These are phyloP conservation scores for Phytomonas francai DNA, from an alignment of 208 protist species.

Conservation along the genomic window DNA sequence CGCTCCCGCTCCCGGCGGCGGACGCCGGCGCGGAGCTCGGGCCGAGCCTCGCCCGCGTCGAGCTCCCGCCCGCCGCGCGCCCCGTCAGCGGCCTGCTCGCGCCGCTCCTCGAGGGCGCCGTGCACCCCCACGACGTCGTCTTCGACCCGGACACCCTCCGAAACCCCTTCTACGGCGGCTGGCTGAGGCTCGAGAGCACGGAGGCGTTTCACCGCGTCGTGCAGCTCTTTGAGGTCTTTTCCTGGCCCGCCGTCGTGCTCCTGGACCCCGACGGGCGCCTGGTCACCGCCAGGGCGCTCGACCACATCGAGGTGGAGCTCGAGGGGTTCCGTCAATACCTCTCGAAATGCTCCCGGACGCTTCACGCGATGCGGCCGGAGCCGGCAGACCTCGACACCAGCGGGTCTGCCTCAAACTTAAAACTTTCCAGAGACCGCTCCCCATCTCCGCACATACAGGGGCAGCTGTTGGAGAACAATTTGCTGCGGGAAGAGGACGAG, in stretches of 20 bases:
- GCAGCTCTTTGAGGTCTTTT: constrained; percentile 26
- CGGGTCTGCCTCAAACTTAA: too few species aligned
- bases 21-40: too few species aligned
- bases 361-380: constrained; percentile 3
- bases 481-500: too few species aligned
- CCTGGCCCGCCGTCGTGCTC: constrained; percentile 57
- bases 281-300: constrained; percentile 32
- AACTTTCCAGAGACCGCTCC: too few species aligned
- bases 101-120: constrained; percentile 14
- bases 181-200: constrained; percentile 50
- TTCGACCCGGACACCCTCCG: constrained; percentile 28
- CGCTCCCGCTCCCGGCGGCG: too few species aligned
- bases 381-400: constrained; percentile 1
- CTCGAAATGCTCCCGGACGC: constrained; percentile 3
- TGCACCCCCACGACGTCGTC: constrained; percentile 20
- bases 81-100: constrained; percentile 14
- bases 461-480: too few species aligned
- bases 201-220: constrained; percentile 50
- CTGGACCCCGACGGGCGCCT: constrained; percentile 46
- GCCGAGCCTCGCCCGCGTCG: too few species aligned
- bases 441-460: too few species aligned
- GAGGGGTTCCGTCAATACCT: constrained; percentile 16
- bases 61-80: not conserved
- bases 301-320: constrained; percentile 53
- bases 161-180: constrained; percentile 56